A percentile compares a stretch with the other conserved stretches of the same genome.
phyloP scores from a whole-genome alignment of 768 basidiomycete species.

The Suillus subluteus region DNA sequence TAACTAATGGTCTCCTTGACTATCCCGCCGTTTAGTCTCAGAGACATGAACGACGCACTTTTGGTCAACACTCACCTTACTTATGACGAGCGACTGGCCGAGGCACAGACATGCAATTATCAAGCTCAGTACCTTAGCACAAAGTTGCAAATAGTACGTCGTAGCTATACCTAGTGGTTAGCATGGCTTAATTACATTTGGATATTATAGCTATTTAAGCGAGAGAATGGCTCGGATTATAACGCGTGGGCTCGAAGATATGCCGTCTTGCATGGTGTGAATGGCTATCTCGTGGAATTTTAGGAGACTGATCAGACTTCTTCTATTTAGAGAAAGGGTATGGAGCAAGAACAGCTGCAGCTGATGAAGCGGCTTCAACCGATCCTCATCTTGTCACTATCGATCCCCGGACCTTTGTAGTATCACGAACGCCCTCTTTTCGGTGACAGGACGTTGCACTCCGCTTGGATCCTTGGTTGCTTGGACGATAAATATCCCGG shows the following conservation, averaged over 20 bases:
- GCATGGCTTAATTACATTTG: not conserved
- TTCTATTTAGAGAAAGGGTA: not conserved
- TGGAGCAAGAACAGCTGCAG: slow-evolving; percentile 7
- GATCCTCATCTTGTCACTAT: slow-evolving; percentile 1
- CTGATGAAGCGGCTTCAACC: not conserved
- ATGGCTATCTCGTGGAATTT: not conserved
- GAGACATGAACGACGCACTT: not conserved
- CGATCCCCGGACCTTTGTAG: not conserved
- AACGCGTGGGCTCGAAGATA: not conserved
- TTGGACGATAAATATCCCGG: not conserved
- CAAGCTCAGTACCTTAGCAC: not conserved
- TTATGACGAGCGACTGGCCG: slow-evolving; percentile 2
- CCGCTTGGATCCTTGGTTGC: not conserved
- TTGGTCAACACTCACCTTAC: too few relatives aligned
- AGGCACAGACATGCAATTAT: not conserved
- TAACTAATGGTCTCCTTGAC: not conserved
- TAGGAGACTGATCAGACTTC: not conserved
- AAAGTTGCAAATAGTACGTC: slow-evolving; percentile 1
- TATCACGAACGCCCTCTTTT: not conserved
- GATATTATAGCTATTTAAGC: not conserved
- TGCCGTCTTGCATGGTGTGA: not conserved
- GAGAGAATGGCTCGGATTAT: not conserved
- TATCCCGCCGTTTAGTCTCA: not conserved
- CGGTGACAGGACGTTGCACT: not conserved
- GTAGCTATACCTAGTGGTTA: not conserved